Evolutionary conservation across 1,139 yeast species (phyloP), one percentile per base, ranked within the genome.

Genomic region (Dujonia santamariae): DNA sequence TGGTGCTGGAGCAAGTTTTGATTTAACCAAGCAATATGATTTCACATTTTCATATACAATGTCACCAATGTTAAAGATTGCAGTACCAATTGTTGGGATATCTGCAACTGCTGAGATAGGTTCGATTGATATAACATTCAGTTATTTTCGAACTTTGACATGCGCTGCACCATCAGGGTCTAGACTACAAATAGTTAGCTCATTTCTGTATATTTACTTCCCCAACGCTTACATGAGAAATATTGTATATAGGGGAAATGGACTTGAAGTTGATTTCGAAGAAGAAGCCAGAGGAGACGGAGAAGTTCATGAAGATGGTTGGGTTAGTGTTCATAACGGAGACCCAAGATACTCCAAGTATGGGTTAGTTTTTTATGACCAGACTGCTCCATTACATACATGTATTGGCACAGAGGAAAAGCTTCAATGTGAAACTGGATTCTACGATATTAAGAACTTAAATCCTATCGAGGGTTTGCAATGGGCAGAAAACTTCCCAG

Each of bases 111-210:
- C 37, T 1, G 41, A 36, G 4, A 35, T 37, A 9, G 44, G 41
- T 26, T 36, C 42, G n/a, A 20, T 52, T 4, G 32, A 46, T 4
- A 26, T 51, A 3, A 26, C 40, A 12, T 34, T 37, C 24, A 31
- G 43, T 6, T 30, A 36, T n/a, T 29, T 46, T 2, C 52, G 54
- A 4, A 26, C 44, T 12, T 39, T 53, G 11, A 30, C 45, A 1
- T 54, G 59, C 27, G 41, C 37, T 15, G 38, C 46, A 2, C 36
- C 33, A 6, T 46, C 53, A 2, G 52, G 51, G 4, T 38, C 39
- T 23, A 41, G 35, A 19, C 48, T 45, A 9, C 57, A 52, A 33
- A 47, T 54, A 7, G 44, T 53, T 30, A 46, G 45, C 3, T 34
- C 48, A 2, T 31, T 44, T 16, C 34, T 30, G 4, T 44, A 40